These are phyloP conservation scores for Capillidium heterosporum DNA, from an alignment of 371 early-diverging fungal genomes.

Conservation along the genomic window DNA sequence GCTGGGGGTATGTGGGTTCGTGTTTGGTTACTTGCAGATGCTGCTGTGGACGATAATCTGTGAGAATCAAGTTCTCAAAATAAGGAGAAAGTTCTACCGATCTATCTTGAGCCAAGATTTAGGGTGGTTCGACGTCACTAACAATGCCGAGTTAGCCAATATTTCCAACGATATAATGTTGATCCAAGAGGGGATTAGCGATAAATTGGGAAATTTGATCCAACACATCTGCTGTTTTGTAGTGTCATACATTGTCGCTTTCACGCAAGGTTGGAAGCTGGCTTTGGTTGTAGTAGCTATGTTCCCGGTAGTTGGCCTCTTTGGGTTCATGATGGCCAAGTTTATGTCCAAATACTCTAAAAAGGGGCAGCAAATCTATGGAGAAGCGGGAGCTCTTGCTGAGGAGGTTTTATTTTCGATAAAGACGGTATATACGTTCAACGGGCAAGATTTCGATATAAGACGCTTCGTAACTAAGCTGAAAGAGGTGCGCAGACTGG, in stretches of 20 bases:
- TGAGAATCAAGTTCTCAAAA: not conserved
- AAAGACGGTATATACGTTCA: constrained; percentile 66
- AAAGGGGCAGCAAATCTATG: not conserved
- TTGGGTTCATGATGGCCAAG: not conserved
- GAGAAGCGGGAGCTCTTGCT: constrained; percentile 46
- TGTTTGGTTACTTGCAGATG: constrained; percentile 16
- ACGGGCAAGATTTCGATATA: constrained; percentile 5
- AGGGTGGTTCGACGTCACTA: constrained; percentile 52
- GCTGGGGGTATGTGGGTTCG: too few species aligned
- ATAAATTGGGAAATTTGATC: constrained; percentile 8
- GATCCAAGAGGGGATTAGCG: constrained; percentile 26
- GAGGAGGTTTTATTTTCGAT: constrained; percentile 63
- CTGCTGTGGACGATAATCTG: not conserved
- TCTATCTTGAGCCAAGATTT: not conserved
- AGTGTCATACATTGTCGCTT: constrained; percentile 9
- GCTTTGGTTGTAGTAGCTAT: constrained; percentile 15
- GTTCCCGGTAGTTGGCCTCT: constrained; percentile 8
- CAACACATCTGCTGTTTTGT: constrained; percentile 5
- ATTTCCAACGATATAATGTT: constrained; percentile 58
- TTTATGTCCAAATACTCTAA: not conserved
- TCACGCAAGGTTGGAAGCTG: constrained; percentile 28
- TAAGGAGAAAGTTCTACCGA: not conserved
- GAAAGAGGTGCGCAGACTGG: not conserved
- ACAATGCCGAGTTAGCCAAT: constrained; percentile 60
- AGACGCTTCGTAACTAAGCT: not conserved